Evolutionary conservation across 345 rosid genomes (phyloP).

Genomic region (Euphorbia lathyris): DNA sequence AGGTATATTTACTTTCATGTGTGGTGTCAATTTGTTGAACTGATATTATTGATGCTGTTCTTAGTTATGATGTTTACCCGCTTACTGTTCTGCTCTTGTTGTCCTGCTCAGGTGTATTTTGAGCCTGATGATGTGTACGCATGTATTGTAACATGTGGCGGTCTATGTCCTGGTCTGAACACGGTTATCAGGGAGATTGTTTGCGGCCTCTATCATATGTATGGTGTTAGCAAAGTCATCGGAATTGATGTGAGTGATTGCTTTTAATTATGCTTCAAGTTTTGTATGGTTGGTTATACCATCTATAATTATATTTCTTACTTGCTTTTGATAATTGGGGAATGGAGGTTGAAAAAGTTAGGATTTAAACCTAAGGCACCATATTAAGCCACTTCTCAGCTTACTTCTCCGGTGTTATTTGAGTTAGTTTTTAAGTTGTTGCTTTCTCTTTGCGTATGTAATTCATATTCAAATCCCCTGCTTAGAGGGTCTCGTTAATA

Average conservation of each 20-base stretch:
- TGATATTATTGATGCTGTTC: background rate
- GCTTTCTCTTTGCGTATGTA: background rate
- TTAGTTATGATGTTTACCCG: background rate
- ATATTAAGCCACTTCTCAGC: background rate
- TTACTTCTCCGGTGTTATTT: background rate
- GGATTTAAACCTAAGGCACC: too few species aligned
- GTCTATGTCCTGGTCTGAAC: constrained; percentile 47
- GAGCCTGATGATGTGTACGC: constrained; percentile 38
- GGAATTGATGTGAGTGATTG: constrained; percentile 41
- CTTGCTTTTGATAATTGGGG: background rate
- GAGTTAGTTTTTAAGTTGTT: background rate
- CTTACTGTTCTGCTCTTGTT: background rate
- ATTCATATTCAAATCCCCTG: background rate
- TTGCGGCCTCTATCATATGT: constrained; percentile 41
- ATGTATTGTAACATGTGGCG: constrained; percentile 47
- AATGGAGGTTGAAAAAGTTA: too few species aligned
- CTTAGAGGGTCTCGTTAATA: background rate
- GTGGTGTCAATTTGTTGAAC: background rate
- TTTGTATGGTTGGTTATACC: background rate
- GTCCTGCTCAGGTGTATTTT: constrained; percentile 35
- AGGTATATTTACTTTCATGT: constrained; percentile 18
- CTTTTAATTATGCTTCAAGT: constrained; percentile 8
- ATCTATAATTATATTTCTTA: constrained; percentile 1
- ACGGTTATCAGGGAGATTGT: constrained; percentile 48
- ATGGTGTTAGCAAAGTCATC: constrained; percentile 37